These are phyloP conservation scores for Colletotrichum sublineola DNA, from an alignment of 2,329 filamentous ascomycete species.

Conservation along the genomic window DNA sequence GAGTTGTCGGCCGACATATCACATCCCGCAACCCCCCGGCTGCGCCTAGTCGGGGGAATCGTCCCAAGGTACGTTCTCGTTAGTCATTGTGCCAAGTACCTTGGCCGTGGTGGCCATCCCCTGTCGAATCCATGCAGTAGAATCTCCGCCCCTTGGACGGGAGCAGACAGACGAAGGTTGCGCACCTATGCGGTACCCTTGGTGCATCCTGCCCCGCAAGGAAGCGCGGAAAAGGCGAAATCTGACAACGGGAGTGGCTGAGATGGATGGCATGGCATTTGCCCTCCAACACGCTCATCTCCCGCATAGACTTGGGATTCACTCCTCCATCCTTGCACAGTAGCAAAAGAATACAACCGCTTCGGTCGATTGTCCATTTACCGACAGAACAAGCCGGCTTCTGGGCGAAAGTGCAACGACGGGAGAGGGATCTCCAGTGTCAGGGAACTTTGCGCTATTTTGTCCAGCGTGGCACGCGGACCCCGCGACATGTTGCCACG, in stretches of 20 bases:
- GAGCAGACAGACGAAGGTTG: background rate
- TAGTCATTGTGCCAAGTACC: conserved; percentile 16
- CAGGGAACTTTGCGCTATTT: background rate
- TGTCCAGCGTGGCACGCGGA: background rate
- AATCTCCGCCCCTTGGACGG: background rate
- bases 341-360: background rate
- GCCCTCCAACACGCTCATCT: background rate
- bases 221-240: background rate
- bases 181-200: too few relatives aligned
- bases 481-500: background rate
- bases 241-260: conserved; percentile 16
- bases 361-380: conserved; percentile 17
- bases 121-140: conserved; percentile 1
- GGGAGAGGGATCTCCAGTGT: background rate
- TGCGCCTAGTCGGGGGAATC: background rate
- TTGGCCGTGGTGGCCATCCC: conserved; percentile 12
- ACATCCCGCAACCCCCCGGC: conserved; percentile 23
- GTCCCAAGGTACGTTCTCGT: conserved; percentile 9
- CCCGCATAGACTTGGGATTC: background rate
- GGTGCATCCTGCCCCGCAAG: background rate
- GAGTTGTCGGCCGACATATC: conserved; percentile 29
- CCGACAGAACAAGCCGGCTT: background rate
- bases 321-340: background rate
- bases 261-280: conserved; percentile 13
- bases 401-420: background rate